These are phyloP conservation scores for Dacryopinax primogenitus DNA, from an alignment of 768 basidiomycete species.

Conservation along the genomic window DNA sequence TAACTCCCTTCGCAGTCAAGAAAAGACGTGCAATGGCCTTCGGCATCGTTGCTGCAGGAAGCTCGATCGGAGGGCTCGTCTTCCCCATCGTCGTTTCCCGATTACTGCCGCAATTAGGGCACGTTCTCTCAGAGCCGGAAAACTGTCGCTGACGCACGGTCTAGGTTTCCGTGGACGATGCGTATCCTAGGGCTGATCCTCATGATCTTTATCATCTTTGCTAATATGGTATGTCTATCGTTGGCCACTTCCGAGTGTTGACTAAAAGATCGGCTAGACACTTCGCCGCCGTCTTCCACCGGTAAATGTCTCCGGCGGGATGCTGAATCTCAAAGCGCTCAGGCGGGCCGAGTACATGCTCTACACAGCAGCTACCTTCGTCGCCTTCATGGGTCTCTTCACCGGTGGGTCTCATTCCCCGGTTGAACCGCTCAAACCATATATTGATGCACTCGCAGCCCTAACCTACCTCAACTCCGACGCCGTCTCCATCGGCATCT, in stretches of 20 bases:
- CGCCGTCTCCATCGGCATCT: conserved; percentile 12
- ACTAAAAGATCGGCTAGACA: neutral
- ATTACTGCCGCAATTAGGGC: conserved; percentile 32
- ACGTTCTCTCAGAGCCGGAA: neutral
- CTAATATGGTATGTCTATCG: conserved; percentile 36
- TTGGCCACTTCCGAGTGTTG: neutral
- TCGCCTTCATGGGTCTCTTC: conserved; percentile 56
- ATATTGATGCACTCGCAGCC: conserved; percentile 9
- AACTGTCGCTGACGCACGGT: neutral
- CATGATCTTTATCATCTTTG: conserved; percentile 37
- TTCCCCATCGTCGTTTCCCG: conserved; percentile 44
- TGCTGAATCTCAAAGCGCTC: conserved; percentile 45
- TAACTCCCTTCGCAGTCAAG: conserved; percentile 10
- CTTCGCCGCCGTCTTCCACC: conserved; percentile 43
- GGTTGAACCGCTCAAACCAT: conserved; percentile 13
- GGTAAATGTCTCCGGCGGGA: conserved; percentile 39
- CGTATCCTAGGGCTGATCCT: conserved; percentile 56
- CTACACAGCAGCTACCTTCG: conserved; percentile 45
- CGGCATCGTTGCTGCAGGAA: conserved; percentile 51
- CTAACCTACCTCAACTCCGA: conserved; percentile 20
- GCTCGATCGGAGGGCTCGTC: conserved; percentile 54
- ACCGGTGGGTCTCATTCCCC: conserved; percentile 35
- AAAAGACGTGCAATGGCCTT: conserved; percentile 42
- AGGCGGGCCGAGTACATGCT: conserved; percentile 40
- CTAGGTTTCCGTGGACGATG: conserved; percentile 51